Conservation (phyloP, 192 early-diverging fungal genomes). For the Thamnidium elegans region DNA sequence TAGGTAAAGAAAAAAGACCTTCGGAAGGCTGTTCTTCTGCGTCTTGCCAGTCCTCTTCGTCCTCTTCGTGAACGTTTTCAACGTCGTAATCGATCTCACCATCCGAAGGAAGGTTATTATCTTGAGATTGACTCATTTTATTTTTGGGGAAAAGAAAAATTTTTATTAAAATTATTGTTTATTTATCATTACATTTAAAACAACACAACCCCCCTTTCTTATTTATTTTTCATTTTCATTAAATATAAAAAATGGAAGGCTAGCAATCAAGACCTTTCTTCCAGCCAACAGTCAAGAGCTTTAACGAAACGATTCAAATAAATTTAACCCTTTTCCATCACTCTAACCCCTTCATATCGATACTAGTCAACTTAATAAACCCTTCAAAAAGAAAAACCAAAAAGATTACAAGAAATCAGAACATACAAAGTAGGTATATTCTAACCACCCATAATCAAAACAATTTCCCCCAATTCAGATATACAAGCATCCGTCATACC, state of each 20-base stretch:
- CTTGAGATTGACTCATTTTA: slow-evolving; percentile 10
- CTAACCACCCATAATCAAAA: background rate
- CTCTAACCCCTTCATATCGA: background rate
- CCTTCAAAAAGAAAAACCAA: background rate
- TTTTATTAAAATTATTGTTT: no score
- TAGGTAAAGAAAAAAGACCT: no score
- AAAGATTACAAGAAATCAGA: background rate
- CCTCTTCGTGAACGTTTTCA: slow-evolving; percentile 15
- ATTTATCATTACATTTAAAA: no score
- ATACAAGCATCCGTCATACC: no score
- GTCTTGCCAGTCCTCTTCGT: slow-evolving; percentile 17
- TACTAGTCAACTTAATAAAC: background rate
- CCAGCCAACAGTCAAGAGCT: slow-evolving; percentile 12
- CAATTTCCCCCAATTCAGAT: no score
- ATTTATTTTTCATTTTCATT: background rate
- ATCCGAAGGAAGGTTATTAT: background rate
- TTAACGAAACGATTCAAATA: background rate
- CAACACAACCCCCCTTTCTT: no score
- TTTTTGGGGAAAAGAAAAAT: background rate
- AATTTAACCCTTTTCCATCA: background rate
- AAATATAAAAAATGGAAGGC: slow-evolving; percentile 1
- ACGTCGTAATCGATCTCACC: slow-evolving; percentile 10
- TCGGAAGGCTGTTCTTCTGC: slow-evolving; percentile 1
- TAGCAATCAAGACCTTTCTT: slow-evolving; percentile 17
- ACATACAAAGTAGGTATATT: slow-evolving; percentile 9